A percentile compares a stretch with the other conserved stretches of the same genome.
Conservation (phyloP, 345 rosid species). For the Excoecaria cochinchinensis region DNA sequence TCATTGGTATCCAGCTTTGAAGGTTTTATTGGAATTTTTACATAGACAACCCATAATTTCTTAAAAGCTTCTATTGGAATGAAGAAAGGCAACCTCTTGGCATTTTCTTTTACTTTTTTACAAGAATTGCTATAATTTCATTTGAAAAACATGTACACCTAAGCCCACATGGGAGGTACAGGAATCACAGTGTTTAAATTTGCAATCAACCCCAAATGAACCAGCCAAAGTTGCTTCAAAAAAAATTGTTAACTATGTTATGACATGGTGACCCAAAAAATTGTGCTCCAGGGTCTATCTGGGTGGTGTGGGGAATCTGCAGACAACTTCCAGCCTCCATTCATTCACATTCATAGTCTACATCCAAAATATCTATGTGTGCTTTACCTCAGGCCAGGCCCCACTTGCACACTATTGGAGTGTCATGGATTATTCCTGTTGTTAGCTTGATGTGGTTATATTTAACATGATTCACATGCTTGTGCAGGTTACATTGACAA, state of each 20-base stretch:
- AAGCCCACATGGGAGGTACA: neutral
- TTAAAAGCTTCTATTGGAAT: neutral
- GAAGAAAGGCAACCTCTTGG: neutral
- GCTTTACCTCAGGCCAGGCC: neutral
- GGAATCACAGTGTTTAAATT: neutral
- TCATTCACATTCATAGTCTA: neutral
- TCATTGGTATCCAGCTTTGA: neutral
- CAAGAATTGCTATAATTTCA: neutral
- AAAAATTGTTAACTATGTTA: too few relatives aligned
- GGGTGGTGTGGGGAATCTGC: too few relatives aligned
- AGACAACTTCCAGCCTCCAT: neutral
- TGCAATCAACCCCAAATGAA: neutral
- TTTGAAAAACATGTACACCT: neutral
- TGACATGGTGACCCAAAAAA: too few relatives aligned
- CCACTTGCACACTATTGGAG: neutral
- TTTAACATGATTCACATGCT: neutral
- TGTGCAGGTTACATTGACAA: conserved; percentile 22
- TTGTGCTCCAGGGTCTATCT: too few relatives aligned
- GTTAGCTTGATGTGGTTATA: neutral
- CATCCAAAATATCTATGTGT: neutral
- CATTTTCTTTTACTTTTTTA: neutral
- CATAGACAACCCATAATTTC: neutral
- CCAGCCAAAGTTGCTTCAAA: neutral
- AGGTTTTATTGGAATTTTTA: neutral
- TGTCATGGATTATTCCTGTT: conserved; percentile 1